These are phyloP conservation scores for Tulasnella calospora DNA, from an alignment of 768 basidiomycete species.

Conservation along the genomic window DNA sequence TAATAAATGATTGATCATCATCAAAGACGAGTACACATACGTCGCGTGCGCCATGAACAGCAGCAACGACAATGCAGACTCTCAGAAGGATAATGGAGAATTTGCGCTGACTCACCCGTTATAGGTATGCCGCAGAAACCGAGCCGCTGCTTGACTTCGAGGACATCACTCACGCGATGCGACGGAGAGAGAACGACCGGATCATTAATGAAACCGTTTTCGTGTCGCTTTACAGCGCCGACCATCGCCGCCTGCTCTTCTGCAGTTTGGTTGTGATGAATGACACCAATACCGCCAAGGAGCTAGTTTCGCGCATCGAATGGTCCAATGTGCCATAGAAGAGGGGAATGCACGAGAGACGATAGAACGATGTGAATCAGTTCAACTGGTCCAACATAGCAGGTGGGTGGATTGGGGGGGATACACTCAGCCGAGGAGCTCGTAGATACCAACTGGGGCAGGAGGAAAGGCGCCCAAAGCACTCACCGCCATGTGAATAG, in stretches of 20 bases:
- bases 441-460: not conserved
- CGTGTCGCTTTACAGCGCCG: conserved; percentile 93
- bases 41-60: not conserved
- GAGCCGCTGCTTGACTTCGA: conserved; percentile 84
- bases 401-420: conserved; percentile 8
- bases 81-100: conserved; percentile 13
- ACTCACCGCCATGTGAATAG: conserved; percentile 84
- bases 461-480: conserved; percentile 11
- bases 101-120: conserved; percentile 64
- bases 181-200: conserved; percentile 82
- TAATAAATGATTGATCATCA: conserved; percentile 15
- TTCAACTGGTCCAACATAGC: not conserved
- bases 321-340: not conserved
- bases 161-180: conserved; percentile 77
- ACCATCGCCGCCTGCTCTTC: conserved; percentile 94
- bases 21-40: not conserved
- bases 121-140: conserved; percentile 98
- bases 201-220: conserved; percentile 97
- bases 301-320: conserved; percentile 44
- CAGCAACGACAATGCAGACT: not conserved
- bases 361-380: conserved; percentile 12
- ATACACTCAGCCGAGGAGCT: not conserved
- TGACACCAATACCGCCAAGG: conserved; percentile 94
- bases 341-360: conserved; percentile 14
- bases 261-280: conserved; percentile 89